Base-by-base conservation (phyloP, 306 rosid genomes). In the Aeschynomene evenia region DNA sequence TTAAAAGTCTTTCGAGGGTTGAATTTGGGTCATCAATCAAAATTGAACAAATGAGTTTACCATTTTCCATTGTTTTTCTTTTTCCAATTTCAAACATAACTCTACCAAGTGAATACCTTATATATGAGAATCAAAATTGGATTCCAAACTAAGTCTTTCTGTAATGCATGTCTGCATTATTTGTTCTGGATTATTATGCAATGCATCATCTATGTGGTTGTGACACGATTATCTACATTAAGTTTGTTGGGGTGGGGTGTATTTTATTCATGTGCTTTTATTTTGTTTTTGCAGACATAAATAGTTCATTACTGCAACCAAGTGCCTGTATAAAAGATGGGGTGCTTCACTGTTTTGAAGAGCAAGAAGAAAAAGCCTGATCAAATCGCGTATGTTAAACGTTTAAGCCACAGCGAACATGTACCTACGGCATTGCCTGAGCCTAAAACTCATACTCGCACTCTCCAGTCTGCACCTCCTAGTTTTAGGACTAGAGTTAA, bases 401-500 rank as follows among this genome's bases (percentile, higher is more conserved):
- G 86, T 14, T 46, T 45, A 26, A 86, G 66, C 83, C 83, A 76
- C 22, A 81, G 73, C 26, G 96, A 91, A 50, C 80, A 80, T 22
- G 56, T 66, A 10, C 88, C 99, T n/a, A 72, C 95, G 2, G 80
- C 77, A 39, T 73, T 95, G 54, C 97, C 96, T 1, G 95, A 89
- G 80, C 95, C 99, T 60, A 85, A 85, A 90, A 65, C 55, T 63
- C 84, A 21, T 59, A 77, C 90, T 6, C 92, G 95, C 6, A 40
- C 96, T 10, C 85, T 95, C 72, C 96, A 87, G 83, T 88, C 99
- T 57, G 97, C 99, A 37, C 99, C 99, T 57, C 95, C 96, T 19
- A 95, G 99, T 91, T 95, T 95, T 77, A 85, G 87, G 85, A 91
- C 87, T 61, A 83, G 97, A 77, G 99, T 83, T 78, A 95, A 91